A percentile compares a stretch with the other conserved stretches of the same genome.
phyloP scores from a whole-genome alignment of 2,329 filamentous ascomycete species.

The Alternaria gaisen region DNA sequence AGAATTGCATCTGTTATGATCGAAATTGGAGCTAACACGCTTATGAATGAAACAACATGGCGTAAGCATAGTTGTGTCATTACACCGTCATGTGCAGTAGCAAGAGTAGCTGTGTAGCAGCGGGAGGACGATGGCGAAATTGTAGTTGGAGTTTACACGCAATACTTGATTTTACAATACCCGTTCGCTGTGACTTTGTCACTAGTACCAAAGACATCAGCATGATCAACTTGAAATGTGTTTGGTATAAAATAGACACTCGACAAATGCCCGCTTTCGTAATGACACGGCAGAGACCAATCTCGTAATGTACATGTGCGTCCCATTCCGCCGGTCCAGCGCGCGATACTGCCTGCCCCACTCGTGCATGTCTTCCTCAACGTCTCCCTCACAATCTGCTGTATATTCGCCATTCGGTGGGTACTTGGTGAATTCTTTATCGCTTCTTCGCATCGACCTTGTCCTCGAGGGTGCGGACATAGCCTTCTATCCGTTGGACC shows the following conservation, averaged over 20 bases:
- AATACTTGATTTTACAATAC: neutral
- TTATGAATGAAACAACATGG: neutral
- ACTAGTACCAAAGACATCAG: neutral
- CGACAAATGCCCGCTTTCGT: constrained; percentile 2
- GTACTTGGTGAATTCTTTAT: neutral
- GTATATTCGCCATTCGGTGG: neutral
- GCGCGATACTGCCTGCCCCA: neutral
- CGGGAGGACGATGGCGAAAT: neutral
- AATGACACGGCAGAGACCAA: constrained; percentile 5
- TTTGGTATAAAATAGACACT: neutral
- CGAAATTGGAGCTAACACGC: neutral
- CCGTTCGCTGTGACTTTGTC: neutral
- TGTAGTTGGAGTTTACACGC: neutral
- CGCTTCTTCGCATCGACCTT: constrained; percentile 67
- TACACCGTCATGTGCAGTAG: neutral
- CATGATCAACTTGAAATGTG: neutral
- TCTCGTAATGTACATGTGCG: constrained; percentile 12
- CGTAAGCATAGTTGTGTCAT: neutral
- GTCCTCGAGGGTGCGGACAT: constrained; percentile 82
- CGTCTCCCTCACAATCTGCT: neutral
- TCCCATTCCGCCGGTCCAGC: neutral
- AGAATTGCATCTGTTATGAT: neutral
- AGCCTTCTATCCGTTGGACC: constrained; percentile 84
- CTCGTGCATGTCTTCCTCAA: neutral
- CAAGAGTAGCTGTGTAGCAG: neutral